Conservation (phyloP, 805 yeast species). For the Wickerhamiella azymoides region DNA sequence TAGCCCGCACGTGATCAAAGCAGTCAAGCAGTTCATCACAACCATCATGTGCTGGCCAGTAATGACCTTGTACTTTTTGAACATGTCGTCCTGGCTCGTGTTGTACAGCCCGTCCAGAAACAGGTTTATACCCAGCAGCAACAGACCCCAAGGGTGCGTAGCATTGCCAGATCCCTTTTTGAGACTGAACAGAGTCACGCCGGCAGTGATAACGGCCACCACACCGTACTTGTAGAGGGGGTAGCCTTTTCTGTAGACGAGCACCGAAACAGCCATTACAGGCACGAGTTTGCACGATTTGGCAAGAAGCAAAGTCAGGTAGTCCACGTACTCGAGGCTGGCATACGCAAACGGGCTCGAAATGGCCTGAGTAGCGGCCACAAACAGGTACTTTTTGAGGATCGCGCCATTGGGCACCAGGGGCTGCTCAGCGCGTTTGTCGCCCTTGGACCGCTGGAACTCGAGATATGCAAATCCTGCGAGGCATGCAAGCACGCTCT, state of each 20-base stretch:
- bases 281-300: conserved; percentile 92
- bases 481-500: conserved; percentile 56
- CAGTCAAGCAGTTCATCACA: conserved; percentile 39
- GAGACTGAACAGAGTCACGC: conserved; percentile 69
- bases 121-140: conserved; percentile 45
- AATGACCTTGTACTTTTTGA: conserved; percentile 36
- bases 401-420: conserved; percentile 14
- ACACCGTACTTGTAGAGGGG: conserved; percentile 67
- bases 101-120: conserved; percentile 84
- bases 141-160: conserved; percentile 39
- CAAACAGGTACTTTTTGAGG: conserved; percentile 19
- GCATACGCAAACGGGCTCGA: conserved; percentile 75
- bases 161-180: conserved; percentile 27
- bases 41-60: conserved; percentile 87
- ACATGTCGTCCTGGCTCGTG: conserved; percentile 81
- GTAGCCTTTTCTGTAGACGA: conserved; percentile 55
- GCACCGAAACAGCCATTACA: conserved; percentile 71
- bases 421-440: conserved; percentile 16
- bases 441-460: conserved; percentile 21
- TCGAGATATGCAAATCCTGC: conserved; percentile 51
- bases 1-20: conserved; percentile 27
- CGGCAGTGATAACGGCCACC: conserved; percentile 63
- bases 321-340: conserved; percentile 71
- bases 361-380: conserved; percentile 48
- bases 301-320: conserved; percentile 69